Conservation (phyloP, 768 basidiomycete species). For the Chalciporus pseudorubinellus region DNA sequence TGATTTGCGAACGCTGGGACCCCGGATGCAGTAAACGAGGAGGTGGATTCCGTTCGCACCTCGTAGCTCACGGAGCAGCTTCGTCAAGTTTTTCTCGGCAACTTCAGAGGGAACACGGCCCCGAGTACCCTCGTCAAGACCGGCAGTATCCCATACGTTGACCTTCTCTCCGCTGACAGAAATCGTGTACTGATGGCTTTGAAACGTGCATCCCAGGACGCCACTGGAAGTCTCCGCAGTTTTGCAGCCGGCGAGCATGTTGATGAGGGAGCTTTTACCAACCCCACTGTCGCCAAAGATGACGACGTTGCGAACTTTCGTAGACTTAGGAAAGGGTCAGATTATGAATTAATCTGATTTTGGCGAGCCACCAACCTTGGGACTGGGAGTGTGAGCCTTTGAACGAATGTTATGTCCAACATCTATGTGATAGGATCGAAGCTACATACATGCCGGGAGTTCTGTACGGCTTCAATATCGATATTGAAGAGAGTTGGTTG, state of each 20-base stretch:
- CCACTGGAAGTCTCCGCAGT: conserved; percentile 31
- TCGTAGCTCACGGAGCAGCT: conserved; percentile 33
- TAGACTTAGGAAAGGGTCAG: conserved; percentile 2
- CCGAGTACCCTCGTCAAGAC: conserved; percentile 28
- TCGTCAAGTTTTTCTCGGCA: conserved; percentile 25
- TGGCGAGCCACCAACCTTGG: conserved; percentile 11
- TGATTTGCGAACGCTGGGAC: conserved; percentile 23
- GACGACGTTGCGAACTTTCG: conserved; percentile 33
- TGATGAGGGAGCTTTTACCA: conserved; percentile 44
- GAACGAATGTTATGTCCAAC: neutral
- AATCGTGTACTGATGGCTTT: conserved; percentile 23
- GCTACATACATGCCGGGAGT: conserved; percentile 6
- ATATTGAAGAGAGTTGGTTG: neutral
- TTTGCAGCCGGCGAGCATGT: conserved; percentile 35
- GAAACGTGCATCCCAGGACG: conserved; percentile 37
- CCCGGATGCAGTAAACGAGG: conserved; percentile 35
- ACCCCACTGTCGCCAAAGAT: conserved; percentile 44
- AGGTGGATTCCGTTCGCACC: conserved; percentile 29
- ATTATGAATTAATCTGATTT: neutral
- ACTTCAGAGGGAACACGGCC: conserved; percentile 24
- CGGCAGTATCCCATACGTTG: conserved; percentile 34
- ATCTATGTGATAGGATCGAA: neutral
- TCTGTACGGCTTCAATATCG: neutral
- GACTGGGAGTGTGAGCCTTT: neutral
- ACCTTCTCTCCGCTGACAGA: conserved; percentile 13